Evolutionary conservation across 495 filamentous ascomycete species (phyloP).

Genomic region (Penicillium nucicola): DNA sequence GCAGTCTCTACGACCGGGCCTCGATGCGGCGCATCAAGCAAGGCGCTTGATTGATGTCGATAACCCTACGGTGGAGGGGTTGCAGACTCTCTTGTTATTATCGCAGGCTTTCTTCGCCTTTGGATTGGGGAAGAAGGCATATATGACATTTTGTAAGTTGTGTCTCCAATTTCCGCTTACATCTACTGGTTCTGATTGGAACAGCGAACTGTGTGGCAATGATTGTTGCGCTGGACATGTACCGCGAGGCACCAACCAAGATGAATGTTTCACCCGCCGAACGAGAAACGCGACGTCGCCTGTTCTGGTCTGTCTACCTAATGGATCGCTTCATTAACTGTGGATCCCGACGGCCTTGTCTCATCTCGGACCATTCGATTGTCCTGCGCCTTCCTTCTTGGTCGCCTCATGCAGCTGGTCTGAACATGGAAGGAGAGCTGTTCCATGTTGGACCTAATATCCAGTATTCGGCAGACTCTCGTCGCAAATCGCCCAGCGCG

Average conservation of each 20-base stretch:
- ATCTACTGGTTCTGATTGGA: slow-evolving; percentile 11
- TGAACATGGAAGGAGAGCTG: slow-evolving; percentile 67
- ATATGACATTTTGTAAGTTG: slow-evolving; percentile 73
- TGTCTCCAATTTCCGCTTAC: background rate
- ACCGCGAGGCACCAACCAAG: slow-evolving; percentile 63
- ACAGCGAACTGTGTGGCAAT: slow-evolving; percentile 75
- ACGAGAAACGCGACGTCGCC: slow-evolving; percentile 65
- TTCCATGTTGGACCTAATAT: slow-evolving; percentile 73
- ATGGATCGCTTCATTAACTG: slow-evolving; percentile 77
- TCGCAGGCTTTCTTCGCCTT: slow-evolving; percentile 70
- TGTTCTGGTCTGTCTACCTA: slow-evolving; percentile 84
- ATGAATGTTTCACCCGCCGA: slow-evolving; percentile 57
- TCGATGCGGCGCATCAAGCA: slow-evolving; percentile 65
- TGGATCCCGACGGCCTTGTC: slow-evolving; percentile 72
- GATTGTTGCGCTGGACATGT: slow-evolving; percentile 73
- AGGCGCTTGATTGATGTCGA: slow-evolving; percentile 70
- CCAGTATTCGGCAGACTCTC: slow-evolving; percentile 61
- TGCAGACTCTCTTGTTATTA: slow-evolving; percentile 75
- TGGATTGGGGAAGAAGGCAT: slow-evolving; percentile 79
- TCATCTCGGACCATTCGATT: slow-evolving; percentile 72
- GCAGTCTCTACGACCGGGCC: slow-evolving; percentile 53
- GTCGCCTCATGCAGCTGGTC: slow-evolving; percentile 47
- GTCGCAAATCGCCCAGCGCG: slow-evolving; percentile 66
- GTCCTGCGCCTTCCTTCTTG: slow-evolving; percentile 69
- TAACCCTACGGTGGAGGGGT: slow-evolving; percentile 69